Evolutionary conservation across 2,329 filamentous ascomycete species (phyloP).

Genomic region (Nectriaceae sp.): DNA sequence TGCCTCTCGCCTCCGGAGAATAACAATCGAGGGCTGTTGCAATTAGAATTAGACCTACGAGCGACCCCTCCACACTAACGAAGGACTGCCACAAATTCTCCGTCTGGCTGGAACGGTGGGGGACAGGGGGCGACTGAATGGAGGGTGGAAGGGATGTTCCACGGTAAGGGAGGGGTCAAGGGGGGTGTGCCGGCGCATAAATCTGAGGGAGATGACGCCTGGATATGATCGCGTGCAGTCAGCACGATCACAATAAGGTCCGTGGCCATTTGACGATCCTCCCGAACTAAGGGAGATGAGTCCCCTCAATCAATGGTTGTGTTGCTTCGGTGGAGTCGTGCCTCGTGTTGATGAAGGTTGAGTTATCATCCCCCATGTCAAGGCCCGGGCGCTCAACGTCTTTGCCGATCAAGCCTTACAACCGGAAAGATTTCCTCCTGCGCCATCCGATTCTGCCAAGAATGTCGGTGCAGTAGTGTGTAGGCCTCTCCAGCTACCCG

Average conservation of each 20-base stretch:
- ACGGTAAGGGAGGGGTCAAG: constrained; percentile 2
- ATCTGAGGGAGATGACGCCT: constrained; percentile 12
- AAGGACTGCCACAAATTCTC: constrained; percentile 13
- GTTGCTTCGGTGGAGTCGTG: not conserved
- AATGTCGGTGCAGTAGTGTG: no score
- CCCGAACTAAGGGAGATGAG: constrained; percentile 7
- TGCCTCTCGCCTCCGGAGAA: constrained; percentile 9
- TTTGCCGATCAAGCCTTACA: no score
- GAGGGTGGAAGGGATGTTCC: constrained; percentile 5
- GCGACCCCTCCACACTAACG: constrained; percentile 3
- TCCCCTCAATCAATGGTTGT: no score
- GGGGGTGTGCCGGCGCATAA: constrained; percentile 6
- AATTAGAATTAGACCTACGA: constrained; percentile 13
- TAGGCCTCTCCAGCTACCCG: no score
- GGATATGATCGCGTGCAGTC: constrained; percentile 19
- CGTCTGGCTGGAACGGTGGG: constrained; percentile 16
- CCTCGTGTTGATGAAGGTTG: constrained; percentile 1
- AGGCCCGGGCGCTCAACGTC: no score
- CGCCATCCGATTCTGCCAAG: no score
- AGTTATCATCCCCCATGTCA: no score
- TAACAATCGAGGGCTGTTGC: constrained; percentile 6
- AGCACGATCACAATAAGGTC: constrained; percentile 16
- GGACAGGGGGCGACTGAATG: constrained; percentile 6
- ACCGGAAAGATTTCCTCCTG: no score
- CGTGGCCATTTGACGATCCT: constrained; percentile 12